phyloP scores from a whole-genome alignment of 768 basidiomycete genomes.

The Clavulina sp. region DNA sequence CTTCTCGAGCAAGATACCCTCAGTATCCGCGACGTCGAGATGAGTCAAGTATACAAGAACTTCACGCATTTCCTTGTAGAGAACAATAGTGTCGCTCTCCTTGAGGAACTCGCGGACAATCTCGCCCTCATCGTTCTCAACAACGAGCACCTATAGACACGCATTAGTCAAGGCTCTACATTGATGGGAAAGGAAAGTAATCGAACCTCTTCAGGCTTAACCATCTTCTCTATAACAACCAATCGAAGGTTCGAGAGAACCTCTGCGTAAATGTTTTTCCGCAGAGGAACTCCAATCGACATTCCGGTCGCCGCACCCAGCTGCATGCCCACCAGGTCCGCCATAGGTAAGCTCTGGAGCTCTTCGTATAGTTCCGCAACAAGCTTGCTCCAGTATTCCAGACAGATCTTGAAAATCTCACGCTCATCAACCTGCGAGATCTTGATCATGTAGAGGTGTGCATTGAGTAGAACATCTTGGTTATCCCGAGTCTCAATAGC shows the following conservation, averaged over 20 bases:
- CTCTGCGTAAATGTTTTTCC: constrained; percentile 92
- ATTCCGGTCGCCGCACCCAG: constrained; percentile 34
- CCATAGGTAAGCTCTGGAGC: constrained; percentile 78
- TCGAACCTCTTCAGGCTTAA: constrained; percentile 91
- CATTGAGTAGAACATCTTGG: constrained; percentile 86
- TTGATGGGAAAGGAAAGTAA: background rate
- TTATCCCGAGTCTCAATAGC: constrained; percentile 85
- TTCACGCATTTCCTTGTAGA: constrained; percentile 98
- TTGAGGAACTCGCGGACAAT: constrained; percentile 98
- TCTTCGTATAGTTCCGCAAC: constrained; percentile 96
- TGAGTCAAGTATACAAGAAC: constrained; percentile 95
- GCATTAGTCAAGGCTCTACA: constrained; percentile 2
- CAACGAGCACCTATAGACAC: constrained; percentile 65
- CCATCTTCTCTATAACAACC: constrained; percentile 98
- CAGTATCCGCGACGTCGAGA: constrained; percentile 88
- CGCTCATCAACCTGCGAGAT: constrained; percentile 96
- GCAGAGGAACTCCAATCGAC: constrained; percentile 27
- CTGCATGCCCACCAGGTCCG: constrained; percentile 75
- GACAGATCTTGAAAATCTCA: constrained; percentile 97
- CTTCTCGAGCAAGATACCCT: constrained; percentile 95
- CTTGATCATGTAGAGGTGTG: constrained; percentile 96
- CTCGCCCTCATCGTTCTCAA: constrained; percentile 98
- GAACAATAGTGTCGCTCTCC: constrained; percentile 92
- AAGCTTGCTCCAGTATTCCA: constrained; percentile 95
- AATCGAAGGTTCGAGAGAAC: constrained; percentile 85